Conservation (phyloP, 176 grass and related monocot genomes). For the Dactylis glomerata region DNA sequence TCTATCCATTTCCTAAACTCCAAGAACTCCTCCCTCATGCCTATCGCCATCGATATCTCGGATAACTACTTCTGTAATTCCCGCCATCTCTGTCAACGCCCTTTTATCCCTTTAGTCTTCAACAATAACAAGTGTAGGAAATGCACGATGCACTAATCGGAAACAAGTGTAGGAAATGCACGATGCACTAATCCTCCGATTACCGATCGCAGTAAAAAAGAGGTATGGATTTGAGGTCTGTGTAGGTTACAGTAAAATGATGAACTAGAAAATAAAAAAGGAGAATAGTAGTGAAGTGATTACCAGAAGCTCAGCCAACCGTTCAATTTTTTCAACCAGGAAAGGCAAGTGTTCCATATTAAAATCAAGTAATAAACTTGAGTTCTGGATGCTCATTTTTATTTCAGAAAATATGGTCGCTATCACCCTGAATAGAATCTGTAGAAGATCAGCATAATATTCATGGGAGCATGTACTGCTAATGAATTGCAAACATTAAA, state of each 20-base stretch:
- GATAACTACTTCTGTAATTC: background rate
- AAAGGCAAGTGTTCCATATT: constrained; percentile 64
- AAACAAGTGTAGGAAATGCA: background rate
- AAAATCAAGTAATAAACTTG: constrained; percentile 70
- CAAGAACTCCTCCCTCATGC: background rate
- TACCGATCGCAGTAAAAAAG: background rate
- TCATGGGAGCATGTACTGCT: constrained; percentile 19
- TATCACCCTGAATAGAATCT: constrained; percentile 63
- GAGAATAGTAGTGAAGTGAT: constrained; percentile 25
- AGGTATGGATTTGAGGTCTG: background rate
- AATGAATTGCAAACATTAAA: constrained; percentile 15
- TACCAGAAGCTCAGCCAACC: constrained; percentile 74
- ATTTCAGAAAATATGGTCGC: constrained; percentile 59
- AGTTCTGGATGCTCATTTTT: constrained; percentile 63
- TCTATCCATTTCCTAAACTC: background rate
- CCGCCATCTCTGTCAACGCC: background rate
- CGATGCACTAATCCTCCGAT: background rate
- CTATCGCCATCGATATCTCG: background rate
- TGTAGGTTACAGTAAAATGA: constrained; percentile 4
- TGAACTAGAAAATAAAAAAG: background rate
- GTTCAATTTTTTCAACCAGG: constrained; percentile 57
- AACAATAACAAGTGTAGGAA: background rate
- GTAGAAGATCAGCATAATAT: constrained; percentile 46
- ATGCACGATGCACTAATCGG: too few species aligned
- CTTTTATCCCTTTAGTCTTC: background rate